Base-by-base conservation (phyloP, 129 eudicot species). In the Gnaphalium uliginosum region DNA sequence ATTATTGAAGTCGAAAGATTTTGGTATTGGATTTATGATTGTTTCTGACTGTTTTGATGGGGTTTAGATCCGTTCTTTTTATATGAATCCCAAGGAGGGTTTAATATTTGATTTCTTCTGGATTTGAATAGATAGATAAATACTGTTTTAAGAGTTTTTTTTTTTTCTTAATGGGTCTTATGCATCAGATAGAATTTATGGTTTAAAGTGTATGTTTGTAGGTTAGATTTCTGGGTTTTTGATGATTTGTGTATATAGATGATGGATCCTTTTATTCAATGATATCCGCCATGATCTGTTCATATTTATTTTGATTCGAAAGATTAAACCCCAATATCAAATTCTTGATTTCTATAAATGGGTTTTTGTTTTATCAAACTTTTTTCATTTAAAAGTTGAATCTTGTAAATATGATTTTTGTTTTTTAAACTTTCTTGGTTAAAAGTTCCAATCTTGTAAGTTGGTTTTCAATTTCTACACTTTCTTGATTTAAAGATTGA, bases 401-500 rank as follows among this genome's bases (percentile, higher is more conserved):
- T 58, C 26, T 11, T 56, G 62, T 56, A 6, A 21, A 56, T 56
- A 29, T 15, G 64, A 0, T 22, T 58, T 58, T 22, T 24, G 29
- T 19, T 9, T 9, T 21, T 0, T 58, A 7, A 22, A 21, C 10
- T 62, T 15, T 62, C 19, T 62, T 62, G 41, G 8, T 62, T 61
- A 24, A 62, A 29, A 15, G 21, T 15, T 15, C 2, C 6, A 6
- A 27, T 63, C 41, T 63, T 63, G 68, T 50, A 30, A 13, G 33
- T 19, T 70, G 57, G 56, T 58, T 23, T 69, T 66, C 18, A 0
- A 43, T 11, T 41, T 14, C 11, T 25, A 6, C 1, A 27, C 51
- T 57, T 63, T 51, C 69, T 71, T 33, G 81, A 62, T 68, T 26
- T 19, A 10, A 66, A 17, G 46, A 48, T 58, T 57, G 9, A 24